Conservation (phyloP, 805 yeast species). For the Metschnikowia sp. region DNA sequence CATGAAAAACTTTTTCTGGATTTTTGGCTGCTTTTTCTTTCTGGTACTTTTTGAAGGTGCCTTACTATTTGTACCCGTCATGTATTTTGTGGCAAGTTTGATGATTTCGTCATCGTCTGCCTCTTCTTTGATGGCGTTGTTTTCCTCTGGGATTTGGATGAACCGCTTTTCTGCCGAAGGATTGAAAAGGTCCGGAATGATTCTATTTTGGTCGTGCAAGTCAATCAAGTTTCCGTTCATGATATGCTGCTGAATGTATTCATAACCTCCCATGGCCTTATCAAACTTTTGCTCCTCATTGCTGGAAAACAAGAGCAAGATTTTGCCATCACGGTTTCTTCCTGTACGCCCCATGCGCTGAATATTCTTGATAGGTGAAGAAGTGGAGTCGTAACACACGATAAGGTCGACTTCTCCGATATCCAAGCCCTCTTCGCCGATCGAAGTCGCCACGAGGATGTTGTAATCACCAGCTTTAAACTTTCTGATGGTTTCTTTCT, state of each 20-base stretch:
- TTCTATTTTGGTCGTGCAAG: conserved; percentile 54
- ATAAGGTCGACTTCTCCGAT: conserved; percentile 97
- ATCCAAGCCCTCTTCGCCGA: conserved; percentile 98
- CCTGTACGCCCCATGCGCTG: conserved; percentile 99
- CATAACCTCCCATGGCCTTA: conserved; percentile 80
- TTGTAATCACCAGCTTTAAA: conserved; percentile 75
- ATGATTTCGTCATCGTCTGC: conserved; percentile 67
- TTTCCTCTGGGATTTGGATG: conserved; percentile 71
- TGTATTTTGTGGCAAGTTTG: conserved; percentile 62
- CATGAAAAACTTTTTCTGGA: conserved; percentile 57
- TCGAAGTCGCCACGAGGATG: conserved; percentile 89
- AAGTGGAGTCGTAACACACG: conserved; percentile 87
- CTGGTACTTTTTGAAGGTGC: conserved; percentile 16
- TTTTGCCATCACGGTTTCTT: conserved; percentile 84
- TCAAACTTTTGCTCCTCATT: conserved; percentile 78
- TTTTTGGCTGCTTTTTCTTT: conserved; percentile 16
- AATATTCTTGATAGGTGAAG: conserved; percentile 87
- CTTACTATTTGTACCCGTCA: conserved; percentile 33
- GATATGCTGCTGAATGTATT: conserved; percentile 69
- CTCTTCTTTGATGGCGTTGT: conserved; percentile 50
- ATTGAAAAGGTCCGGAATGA: conserved; percentile 54
- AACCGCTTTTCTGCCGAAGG: conserved; percentile 57
- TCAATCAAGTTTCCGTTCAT: conserved; percentile 43
- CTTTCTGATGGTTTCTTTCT: conserved; percentile 69
- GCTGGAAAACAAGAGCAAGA: conserved; percentile 69